Conservation (phyloP, 2,329 filamentous ascomycete genomes). For the Aspergillus transmontanensis region DNA sequence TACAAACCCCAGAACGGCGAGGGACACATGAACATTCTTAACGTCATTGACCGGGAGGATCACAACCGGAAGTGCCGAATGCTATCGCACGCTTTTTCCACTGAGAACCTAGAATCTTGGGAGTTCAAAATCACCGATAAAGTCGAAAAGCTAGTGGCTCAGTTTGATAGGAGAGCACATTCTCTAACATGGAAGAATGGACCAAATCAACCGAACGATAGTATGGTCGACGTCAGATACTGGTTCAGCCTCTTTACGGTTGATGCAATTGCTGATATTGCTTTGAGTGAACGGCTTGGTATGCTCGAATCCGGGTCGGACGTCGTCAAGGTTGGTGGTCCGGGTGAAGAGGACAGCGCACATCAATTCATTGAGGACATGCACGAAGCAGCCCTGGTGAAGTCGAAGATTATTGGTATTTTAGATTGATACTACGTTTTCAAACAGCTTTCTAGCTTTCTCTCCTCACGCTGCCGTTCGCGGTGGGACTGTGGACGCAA, state of each 20-base stretch:
- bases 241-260: slow-evolving; percentile 57
- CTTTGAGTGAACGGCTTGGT: neutral
- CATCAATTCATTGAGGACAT: neutral
- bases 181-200: too few relatives aligned
- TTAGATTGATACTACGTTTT: neutral
- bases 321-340: neutral
- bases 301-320: neutral
- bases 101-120: slow-evolving; percentile 55
- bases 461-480: neutral
- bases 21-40: slow-evolving; percentile 36
- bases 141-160: slow-evolving; percentile 42
- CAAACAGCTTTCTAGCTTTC: neutral
- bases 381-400: too few relatives aligned
- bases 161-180: slow-evolving; percentile 46
- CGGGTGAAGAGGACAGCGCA: neutral
- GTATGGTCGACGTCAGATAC: slow-evolving; percentile 47
- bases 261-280: neutral
- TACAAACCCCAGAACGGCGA: neutral
- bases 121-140: slow-evolving; percentile 53
- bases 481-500: neutral
- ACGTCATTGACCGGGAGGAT: slow-evolving; percentile 52
- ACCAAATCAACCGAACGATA: too few relatives aligned
- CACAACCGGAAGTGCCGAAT: slow-evolving; percentile 53
- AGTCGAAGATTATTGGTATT: neutral
- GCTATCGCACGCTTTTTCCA: slow-evolving; percentile 51